Evolutionary conservation across 2,329 filamentous ascomycete genomes (phyloP).

Genomic region (Trichoderma simmonsii): DNA sequence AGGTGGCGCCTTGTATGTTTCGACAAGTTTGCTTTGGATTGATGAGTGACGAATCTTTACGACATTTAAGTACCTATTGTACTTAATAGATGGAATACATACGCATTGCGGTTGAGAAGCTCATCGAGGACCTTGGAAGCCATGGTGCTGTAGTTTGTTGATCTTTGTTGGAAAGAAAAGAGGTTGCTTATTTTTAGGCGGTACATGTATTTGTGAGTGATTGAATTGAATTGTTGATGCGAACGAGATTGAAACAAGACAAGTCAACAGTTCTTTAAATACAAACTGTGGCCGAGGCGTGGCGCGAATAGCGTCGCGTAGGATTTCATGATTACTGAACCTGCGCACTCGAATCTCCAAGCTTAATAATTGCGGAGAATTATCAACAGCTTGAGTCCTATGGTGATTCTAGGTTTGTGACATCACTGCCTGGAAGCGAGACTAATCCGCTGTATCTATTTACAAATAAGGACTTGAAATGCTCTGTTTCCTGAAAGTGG

Average conservation of each 20-base stretch:
- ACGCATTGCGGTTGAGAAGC: constrained; percentile 2
- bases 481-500: not conserved
- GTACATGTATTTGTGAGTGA: not conserved
- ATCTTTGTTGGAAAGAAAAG: not conserved
- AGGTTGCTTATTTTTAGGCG: not conserved
- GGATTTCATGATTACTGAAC: not conserved
- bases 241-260: not conserved
- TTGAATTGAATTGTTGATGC: not conserved
- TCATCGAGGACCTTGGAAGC: not conserved
- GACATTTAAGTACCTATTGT: no score
- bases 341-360: not conserved
- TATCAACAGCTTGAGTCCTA: not conserved
- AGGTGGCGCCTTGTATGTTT: not conserved
- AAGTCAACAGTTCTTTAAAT: not conserved
- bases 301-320: not conserved
- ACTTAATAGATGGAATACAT: not conserved
- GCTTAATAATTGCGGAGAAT: not conserved
- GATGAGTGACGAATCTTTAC: not conserved
- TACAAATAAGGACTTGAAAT: not conserved
- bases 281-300: not conserved
- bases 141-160: not conserved
- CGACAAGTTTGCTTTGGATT: not conserved
- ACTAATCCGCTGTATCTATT: not conserved
- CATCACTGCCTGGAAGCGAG: not conserved
- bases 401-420: not conserved